These are phyloP conservation scores for Flaveria trinervia DNA, from an alignment of 129 eudicot genomes.

Conservation along the genomic window DNA sequence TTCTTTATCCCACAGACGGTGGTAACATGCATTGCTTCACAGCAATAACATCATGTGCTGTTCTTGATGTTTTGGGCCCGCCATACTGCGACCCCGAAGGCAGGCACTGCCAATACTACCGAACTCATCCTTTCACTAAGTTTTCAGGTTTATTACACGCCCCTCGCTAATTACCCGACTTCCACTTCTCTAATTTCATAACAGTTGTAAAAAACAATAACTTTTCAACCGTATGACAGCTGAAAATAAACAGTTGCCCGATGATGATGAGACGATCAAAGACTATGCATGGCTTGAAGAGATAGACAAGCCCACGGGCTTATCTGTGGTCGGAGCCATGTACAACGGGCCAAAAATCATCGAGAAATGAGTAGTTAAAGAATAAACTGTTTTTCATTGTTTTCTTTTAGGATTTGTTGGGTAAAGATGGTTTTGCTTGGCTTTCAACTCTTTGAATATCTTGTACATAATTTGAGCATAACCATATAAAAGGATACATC, in stretches of 20 bases:
- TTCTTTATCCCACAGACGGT: constrained; percentile 82
- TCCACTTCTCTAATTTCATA: not conserved
- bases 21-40: constrained; percentile 92
- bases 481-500: constrained; percentile 29
- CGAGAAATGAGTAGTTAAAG: constrained; percentile 26
- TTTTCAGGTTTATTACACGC: constrained; percentile 43
- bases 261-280: constrained; percentile 50
- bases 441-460: constrained; percentile 19
- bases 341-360: constrained; percentile 73
- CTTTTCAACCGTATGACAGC: constrained; percentile 33
- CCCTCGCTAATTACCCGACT: not conserved
- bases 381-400: not conserved
- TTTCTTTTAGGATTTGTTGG: constrained; percentile 19
- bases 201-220: not conserved
- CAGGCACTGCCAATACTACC: constrained; percentile 77
- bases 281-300: constrained; percentile 75
- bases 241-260: constrained; percentile 43
- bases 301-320: constrained; percentile 57
- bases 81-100: constrained; percentile 81
- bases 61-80: constrained; percentile 88
- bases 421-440: constrained; percentile 24
- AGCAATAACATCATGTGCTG: constrained; percentile 74
- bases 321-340: constrained; percentile 47
- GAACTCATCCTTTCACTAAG: constrained; percentile 40
- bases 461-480: constrained; percentile 40